These are phyloP conservation scores for Ambrosia trifida DNA, from an alignment of 129 eudicot genomes.

Conservation along the genomic window DNA sequence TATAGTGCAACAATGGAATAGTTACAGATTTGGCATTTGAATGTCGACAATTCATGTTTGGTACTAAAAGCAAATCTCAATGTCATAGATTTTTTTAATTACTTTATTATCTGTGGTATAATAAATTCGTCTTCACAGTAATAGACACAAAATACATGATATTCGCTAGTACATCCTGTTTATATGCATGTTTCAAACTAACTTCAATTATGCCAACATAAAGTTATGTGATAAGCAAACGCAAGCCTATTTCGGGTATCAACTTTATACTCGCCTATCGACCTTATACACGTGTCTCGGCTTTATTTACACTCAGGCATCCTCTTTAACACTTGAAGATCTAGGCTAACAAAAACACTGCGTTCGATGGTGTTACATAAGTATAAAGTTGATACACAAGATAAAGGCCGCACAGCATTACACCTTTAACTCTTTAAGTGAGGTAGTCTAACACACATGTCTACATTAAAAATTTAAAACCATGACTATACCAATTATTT, in stretches of 20 bases:
- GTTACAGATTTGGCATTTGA: background rate
- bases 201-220: background rate
- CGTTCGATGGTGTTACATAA: too few relatives aligned
- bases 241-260: background rate
- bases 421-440: too few relatives aligned
- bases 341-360: too few relatives aligned
- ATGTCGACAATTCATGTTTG: background rate
- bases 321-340: too few relatives aligned
- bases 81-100: too few relatives aligned
- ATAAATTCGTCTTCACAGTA: too few relatives aligned
- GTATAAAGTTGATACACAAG: background rate
- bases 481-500: too few relatives aligned
- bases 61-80: background rate
- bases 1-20: slow-evolving; percentile 3
- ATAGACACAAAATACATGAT: background rate
- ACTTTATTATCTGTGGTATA: too few relatives aligned
- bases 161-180: background rate
- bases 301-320: background rate
- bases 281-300: background rate
- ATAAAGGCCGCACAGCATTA: too few relatives aligned
- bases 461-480: too few relatives aligned
- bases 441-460: background rate
- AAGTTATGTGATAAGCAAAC: background rate
- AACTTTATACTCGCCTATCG: background rate
- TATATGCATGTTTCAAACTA: background rate